phyloP scores from a whole-genome alignment of 2,329 filamentous ascomycete genomes.

The Pseudocercospora crystallina region DNA sequence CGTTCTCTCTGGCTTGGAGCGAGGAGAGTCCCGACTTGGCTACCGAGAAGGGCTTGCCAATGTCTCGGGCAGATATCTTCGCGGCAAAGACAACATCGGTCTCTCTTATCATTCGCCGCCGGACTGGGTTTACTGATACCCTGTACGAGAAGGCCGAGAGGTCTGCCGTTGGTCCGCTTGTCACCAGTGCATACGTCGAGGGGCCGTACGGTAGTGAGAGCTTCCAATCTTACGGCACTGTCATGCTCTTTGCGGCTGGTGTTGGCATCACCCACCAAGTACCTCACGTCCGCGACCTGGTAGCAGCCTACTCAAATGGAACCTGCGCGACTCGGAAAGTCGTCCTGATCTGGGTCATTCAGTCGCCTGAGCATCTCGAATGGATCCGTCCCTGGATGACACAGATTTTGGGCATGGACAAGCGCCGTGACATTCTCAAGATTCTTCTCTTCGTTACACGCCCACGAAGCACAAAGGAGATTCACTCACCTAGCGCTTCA shows the following conservation, averaged over 20 bases:
- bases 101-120: slow-evolving; percentile 81
- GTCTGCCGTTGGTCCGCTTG: slow-evolving; percentile 55
- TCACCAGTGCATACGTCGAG: slow-evolving; percentile 74
- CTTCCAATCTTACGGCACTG: slow-evolving; percentile 88
- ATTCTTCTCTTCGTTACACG: slow-evolving; percentile 90
- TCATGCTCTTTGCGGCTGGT: slow-evolving; percentile 85
- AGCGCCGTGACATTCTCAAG: slow-evolving; percentile 76
- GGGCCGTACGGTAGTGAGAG: slow-evolving; percentile 81
- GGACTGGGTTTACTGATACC: slow-evolving; percentile 82
- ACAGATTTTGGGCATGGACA: slow-evolving; percentile 75
- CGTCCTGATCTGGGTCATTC: slow-evolving; percentile 88
- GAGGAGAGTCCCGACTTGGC: slow-evolving; percentile 55
- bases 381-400: slow-evolving; percentile 95
- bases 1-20: slow-evolving; percentile 77
- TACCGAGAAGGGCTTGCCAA: slow-evolving; percentile 48
- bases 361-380: slow-evolving; percentile 82
- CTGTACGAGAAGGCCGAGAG: slow-evolving; percentile 69
- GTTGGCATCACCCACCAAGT: slow-evolving; percentile 96
- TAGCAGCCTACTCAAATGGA: slow-evolving; percentile 59
- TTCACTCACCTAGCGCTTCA: slow-evolving; percentile 71
- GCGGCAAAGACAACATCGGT: slow-evolving; percentile 56
- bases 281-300: slow-evolving; percentile 73
- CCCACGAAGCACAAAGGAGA: slow-evolving; percentile 78
- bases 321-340: slow-evolving; percentile 79
- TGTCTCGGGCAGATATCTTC: slow-evolving; percentile 53